These are phyloP conservation scores for Kappamyces sp. DNA, from an alignment of 192 early-diverging fungal species.

Conservation along the genomic window DNA sequence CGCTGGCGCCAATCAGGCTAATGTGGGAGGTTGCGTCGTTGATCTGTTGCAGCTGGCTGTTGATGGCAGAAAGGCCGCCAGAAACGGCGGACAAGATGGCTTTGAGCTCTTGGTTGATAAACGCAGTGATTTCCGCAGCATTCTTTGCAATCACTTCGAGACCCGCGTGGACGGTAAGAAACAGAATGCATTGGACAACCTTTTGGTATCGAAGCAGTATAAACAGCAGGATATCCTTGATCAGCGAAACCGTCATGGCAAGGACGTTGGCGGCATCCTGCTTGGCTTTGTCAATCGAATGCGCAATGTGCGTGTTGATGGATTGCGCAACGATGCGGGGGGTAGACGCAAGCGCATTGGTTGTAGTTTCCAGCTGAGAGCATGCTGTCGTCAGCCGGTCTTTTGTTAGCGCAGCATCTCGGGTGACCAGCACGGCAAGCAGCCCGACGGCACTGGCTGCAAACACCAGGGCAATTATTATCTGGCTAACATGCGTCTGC, in stretches of 20 bases:
- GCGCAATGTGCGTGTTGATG: conserved; percentile 8
- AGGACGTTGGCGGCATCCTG: not conserved
- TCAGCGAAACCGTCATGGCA: not conserved
- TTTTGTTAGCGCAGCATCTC: not conserved
- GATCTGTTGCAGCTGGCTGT: not conserved
- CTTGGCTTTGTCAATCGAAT: not conserved
- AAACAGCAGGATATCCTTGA: not conserved
- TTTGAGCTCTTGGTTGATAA: not conserved
- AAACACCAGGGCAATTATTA: not conserved
- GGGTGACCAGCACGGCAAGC: not conserved
- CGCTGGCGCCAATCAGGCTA: not conserved
- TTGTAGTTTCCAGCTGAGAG: not conserved
- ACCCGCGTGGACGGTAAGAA: not conserved
- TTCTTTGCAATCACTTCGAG: not conserved
- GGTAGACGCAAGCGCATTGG: conserved; percentile 6
- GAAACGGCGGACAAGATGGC: not conserved
- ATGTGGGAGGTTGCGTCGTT: not conserved
- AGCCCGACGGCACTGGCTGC: not conserved
- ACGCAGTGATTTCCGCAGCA: not conserved
- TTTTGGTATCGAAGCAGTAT: conserved; percentile 10
- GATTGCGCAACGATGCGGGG: not conserved
- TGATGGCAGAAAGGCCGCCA: not conserved
- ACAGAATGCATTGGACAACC: not conserved
- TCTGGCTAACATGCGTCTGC: not conserved
- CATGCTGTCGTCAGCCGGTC: not conserved